These are phyloP conservation scores for Prototheca wickerhamii DNA, from an alignment of 163 green algal genomes.

Conservation along the genomic window DNA sequence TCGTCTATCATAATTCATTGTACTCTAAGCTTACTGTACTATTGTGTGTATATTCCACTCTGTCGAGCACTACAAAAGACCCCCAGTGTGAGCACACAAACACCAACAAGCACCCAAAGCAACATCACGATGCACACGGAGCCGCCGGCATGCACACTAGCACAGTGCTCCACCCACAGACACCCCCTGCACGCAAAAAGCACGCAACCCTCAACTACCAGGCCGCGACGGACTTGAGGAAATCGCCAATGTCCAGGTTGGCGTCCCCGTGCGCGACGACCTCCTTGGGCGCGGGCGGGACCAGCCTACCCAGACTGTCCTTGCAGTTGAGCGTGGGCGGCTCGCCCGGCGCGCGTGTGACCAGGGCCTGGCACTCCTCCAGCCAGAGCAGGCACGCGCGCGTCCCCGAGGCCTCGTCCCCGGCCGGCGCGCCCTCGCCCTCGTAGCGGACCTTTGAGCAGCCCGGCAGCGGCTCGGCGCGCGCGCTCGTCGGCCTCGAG, in stretches of 20 bases:
- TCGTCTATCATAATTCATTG: too few relatives aligned
- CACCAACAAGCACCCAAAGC: too few relatives aligned
- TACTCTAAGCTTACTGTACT: too few relatives aligned
- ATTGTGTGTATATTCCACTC: too few relatives aligned
- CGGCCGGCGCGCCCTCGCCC: conserved; percentile 19
- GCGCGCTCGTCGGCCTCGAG: background rate
- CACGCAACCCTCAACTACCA: too few relatives aligned
- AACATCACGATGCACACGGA: too few relatives aligned
- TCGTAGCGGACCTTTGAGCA: conserved; percentile 27
- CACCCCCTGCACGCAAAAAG: background rate
- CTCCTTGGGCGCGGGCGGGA: conserved; percentile 53
- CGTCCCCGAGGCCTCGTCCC: conserved; percentile 17
- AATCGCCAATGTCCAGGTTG: conserved; percentile 78
- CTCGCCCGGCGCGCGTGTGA: conserved; percentile 13
- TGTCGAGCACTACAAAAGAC: too few relatives aligned
- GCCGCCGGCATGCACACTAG: too few relatives aligned
- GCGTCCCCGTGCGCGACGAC: conserved; percentile 82
- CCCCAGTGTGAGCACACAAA: too few relatives aligned
- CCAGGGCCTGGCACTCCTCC: conserved; percentile 53
- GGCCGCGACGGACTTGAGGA: conserved; percentile 48
- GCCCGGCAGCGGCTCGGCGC: conserved; percentile 36
- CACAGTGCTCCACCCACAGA: background rate
- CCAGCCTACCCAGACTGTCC: conserved; percentile 40
- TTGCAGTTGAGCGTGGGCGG: conserved; percentile 52
- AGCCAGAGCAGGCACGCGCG: conserved; percentile 61